Percentiles rank a stretch among this genome's conserved stretches.
These are phyloP conservation scores for Coemansia umbellata DNA, from an alignment of 192 early-diverging fungal species.

Conservation along the genomic window DNA sequence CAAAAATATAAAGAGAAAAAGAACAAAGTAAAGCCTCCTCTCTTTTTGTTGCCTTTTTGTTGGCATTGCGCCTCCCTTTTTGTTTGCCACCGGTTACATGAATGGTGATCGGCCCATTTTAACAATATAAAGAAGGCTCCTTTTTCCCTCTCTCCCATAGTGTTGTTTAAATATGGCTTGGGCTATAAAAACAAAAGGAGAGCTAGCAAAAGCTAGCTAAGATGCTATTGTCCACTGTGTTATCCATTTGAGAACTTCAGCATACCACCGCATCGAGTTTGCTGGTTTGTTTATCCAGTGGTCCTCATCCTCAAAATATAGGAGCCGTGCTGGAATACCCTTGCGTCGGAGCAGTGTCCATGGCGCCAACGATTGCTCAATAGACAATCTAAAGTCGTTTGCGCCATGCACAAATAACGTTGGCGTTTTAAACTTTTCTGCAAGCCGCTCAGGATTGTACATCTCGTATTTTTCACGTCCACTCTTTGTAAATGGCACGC, in stretches of 20 bases:
- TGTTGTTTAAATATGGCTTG: too few species aligned
- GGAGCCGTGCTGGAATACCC: constrained; percentile 61
- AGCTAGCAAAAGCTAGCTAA: not conserved
- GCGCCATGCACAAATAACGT: constrained; percentile 76
- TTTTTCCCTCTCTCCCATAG: too few species aligned
- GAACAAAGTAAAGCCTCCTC: not conserved
- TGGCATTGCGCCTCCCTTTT: too few species aligned
- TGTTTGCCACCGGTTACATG: too few species aligned
- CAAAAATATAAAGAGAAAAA: not conserved
- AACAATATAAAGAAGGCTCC: too few species aligned
- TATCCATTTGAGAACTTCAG: constrained; percentile 69
- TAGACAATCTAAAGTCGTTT: constrained; percentile 65
- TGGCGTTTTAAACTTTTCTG: constrained; percentile 71
- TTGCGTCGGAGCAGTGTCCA: constrained; percentile 75
- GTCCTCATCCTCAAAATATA: constrained; percentile 78
- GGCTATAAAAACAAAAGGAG: not conserved
- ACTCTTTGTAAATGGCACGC: constrained; percentile 54
- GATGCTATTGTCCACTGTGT: constrained; percentile 6
- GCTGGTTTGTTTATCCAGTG: constrained; percentile 69
- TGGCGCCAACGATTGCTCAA: constrained; percentile 64
- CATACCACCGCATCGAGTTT: constrained; percentile 72
- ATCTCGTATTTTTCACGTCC: constrained; percentile 57
- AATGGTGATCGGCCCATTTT: too few species aligned
- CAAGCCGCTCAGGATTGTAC: constrained; percentile 66
- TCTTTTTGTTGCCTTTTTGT: too few species aligned